A percentile compares a stretch with the other conserved stretches of the same genome.
phyloP scores from a whole-genome alignment of 1,139 yeast genomes.

The Blastobotrys elegans region DNA sequence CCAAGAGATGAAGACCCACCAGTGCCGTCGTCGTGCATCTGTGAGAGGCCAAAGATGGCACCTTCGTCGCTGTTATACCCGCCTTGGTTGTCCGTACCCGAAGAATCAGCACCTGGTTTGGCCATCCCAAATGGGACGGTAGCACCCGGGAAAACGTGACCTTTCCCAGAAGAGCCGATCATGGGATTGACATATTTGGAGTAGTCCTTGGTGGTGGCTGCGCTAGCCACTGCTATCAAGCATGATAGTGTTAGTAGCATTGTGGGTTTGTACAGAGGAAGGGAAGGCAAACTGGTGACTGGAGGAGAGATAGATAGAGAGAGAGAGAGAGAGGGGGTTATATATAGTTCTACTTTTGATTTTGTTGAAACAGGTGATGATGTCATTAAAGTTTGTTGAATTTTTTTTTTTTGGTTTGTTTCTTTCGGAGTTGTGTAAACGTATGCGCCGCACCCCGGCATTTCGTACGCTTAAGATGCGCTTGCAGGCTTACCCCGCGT shows the following conservation, averaged over 20 bases:
- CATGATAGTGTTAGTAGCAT: neutral
- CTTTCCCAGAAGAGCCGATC: conserved; percentile 37
- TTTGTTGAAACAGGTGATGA: too few species aligned
- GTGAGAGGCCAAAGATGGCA: conserved; percentile 35
- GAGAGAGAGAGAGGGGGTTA: too few species aligned
- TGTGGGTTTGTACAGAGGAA: too few species aligned
- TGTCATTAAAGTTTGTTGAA: too few species aligned
- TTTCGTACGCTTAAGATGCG: too few species aligned
- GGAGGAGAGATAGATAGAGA: too few species aligned
- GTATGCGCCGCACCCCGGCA: too few species aligned
- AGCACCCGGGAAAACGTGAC: conserved; percentile 40
- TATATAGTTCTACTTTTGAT: too few species aligned
- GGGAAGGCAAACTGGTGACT: too few species aligned
- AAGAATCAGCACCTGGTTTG: conserved; percentile 37
- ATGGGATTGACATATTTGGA: conserved; percentile 16
- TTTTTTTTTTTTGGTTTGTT: too few species aligned
- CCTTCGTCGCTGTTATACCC: conserved; percentile 37
- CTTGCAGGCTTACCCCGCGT: too few species aligned
- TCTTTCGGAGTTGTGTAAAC: too few species aligned
- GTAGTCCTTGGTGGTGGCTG: conserved; percentile 2
- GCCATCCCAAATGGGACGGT: conserved; percentile 41
- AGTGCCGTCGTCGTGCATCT: conserved; percentile 42
- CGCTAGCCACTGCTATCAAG: neutral
- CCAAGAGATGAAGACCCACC: conserved; percentile 35
- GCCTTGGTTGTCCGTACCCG: conserved; percentile 33